Percentiles rank a stretch among this genome's conserved stretches.
Evolutionary conservation across 2,329 filamentous ascomycete genomes (phyloP).

Genomic region (Stachybotrys chlorohalonatus): DNA sequence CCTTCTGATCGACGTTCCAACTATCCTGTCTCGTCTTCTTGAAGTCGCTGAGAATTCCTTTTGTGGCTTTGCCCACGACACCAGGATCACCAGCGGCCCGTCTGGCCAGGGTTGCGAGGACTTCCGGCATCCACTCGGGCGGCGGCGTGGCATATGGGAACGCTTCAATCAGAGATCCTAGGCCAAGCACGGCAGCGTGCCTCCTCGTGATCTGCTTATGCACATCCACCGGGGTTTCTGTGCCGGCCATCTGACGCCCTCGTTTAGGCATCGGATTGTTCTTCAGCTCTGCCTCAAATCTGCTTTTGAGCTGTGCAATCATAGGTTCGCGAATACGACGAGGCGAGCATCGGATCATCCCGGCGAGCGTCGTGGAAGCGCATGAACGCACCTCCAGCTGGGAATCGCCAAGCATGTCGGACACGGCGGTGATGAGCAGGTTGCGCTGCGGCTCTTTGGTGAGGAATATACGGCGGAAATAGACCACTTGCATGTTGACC

Average conservation of each 20-base stretch:
- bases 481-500: slow-evolving; percentile 98
- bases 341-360: slow-evolving; percentile 96
- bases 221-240: slow-evolving; percentile 59
- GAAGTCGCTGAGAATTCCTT: slow-evolving; percentile 89
- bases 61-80: slow-evolving; percentile 91
- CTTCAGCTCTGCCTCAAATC: slow-evolving; percentile 70
- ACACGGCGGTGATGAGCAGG: slow-evolving; percentile 82
- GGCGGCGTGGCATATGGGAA: slow-evolving; percentile 95
- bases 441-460: slow-evolving; percentile 67
- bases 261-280: slow-evolving; percentile 82
- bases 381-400: slow-evolving; percentile 93
- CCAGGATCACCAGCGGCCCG: slow-evolving; percentile 83
- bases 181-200: slow-evolving; percentile 83
- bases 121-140: slow-evolving; percentile 86
- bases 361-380: slow-evolving; percentile 85
- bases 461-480: slow-evolving; percentile 92
- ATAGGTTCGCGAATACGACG: slow-evolving; percentile 67
- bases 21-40: slow-evolving; percentile 99
- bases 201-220: slow-evolving; percentile 72
- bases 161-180: slow-evolving; percentile 86
- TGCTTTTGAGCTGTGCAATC: slow-evolving; percentile 63
- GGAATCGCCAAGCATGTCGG: slow-evolving; percentile 82
- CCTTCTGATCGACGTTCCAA: slow-evolving; percentile 97
- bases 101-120: slow-evolving; percentile 75
- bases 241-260: slow-evolving; percentile 47